phyloP scores from a whole-genome alignment of 2,329 filamentous ascomycete genomes.

The Dothistroma pini region DNA sequence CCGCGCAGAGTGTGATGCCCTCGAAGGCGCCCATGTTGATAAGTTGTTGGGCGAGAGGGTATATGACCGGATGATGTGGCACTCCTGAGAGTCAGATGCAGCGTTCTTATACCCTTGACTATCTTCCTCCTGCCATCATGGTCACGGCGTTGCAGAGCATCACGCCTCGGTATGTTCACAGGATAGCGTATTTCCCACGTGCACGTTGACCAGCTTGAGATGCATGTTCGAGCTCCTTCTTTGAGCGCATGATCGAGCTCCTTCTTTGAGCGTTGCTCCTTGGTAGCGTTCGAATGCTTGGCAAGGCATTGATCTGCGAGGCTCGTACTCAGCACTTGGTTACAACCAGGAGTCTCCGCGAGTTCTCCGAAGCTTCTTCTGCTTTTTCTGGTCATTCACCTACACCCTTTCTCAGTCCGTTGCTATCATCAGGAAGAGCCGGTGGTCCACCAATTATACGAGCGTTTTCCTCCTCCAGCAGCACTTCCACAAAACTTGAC shows the following conservation, averaged over 20 bases:
- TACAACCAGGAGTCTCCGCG: neutral
- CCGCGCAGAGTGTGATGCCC: constrained; percentile 13
- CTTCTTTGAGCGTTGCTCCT: neutral
- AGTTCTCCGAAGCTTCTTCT: neutral
- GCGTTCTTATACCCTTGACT: neutral
- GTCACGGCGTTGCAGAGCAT: neutral
- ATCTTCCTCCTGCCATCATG: neutral
- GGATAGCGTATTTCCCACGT: neutral
- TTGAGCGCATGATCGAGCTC: no score
- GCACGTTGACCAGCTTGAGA: neutral
- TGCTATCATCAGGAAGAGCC: no score
- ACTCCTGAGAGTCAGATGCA: neutral
- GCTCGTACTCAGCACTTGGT: neutral
- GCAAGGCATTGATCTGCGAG: neutral
- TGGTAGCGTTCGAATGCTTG: neutral
- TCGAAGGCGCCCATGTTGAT: constrained; percentile 17
- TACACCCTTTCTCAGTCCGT: no score
- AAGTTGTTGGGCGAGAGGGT: neutral
- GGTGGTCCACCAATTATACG: no score
- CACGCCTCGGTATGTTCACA: neutral
- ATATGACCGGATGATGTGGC: neutral
- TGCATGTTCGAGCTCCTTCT: neutral
- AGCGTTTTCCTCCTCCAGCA: no score
- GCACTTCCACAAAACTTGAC: no score
- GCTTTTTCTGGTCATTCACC: neutral